These are phyloP conservation scores for Podila epigama DNA, from an alignment of 192 early-diverging fungal genomes.

Conservation along the genomic window DNA sequence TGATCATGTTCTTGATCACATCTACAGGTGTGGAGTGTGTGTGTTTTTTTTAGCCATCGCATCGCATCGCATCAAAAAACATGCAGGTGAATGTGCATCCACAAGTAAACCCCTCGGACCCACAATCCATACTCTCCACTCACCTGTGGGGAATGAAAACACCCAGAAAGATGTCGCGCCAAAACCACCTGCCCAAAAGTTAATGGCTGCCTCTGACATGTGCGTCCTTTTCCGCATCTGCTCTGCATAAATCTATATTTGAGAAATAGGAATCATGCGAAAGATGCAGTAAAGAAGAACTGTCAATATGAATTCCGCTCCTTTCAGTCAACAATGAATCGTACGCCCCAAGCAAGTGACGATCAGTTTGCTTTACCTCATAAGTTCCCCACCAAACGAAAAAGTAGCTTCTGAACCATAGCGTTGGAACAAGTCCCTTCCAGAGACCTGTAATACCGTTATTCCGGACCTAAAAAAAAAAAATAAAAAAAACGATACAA, in stretches of 20 bases:
- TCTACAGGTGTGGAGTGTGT: constrained; percentile 51
- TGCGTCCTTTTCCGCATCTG: constrained; percentile 55
- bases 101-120: too few relatives aligned
- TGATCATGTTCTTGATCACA: constrained; percentile 92
- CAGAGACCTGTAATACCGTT: constrained; percentile 86
- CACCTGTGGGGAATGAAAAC: constrained; percentile 76
- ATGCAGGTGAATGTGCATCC: too few relatives aligned
- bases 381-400: constrained; percentile 71
- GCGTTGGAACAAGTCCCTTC: constrained; percentile 84
- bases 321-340: neutral
- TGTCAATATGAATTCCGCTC: too few relatives aligned
- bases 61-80: too few relatives aligned
- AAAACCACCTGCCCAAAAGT: constrained; percentile 82
- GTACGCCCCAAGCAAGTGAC: neutral
- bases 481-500: neutral
- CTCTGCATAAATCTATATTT: constrained; percentile 58
- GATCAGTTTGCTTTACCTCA: constrained; percentile 38
- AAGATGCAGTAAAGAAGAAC: neutral
- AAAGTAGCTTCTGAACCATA: constrained; percentile 85
- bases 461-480: constrained; percentile 58
- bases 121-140: neutral
- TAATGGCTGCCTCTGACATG: constrained; percentile 68
- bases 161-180: constrained; percentile 94
- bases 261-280: constrained; percentile 2
- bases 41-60: too few relatives aligned